Base-by-base conservation (phyloP, 805 yeast species). In the Candida ovalis region DNA sequence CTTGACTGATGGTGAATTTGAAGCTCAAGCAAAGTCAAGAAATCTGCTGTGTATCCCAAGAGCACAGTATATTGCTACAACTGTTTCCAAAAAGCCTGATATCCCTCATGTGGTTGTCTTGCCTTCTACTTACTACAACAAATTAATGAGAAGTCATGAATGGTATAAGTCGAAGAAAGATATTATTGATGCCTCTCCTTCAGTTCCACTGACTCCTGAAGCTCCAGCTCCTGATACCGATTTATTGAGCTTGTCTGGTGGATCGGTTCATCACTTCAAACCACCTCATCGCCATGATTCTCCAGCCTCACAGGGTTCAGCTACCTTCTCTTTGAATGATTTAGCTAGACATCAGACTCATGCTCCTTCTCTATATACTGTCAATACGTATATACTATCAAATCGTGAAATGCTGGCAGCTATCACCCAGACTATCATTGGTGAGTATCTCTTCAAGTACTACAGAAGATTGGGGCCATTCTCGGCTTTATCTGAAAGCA, bases 351-450 rank as follows among this genome's bases (percentile, higher is more conserved):
- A 53, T 18, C 45, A 56, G 18, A 50, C 57, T 1, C 32, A 50
- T 21, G 47, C 57, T 2, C 50, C 57, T 8, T 63, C 68, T 4
- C 40, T 62, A 18, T 55, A 56, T 41, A 57, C 66, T 1, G 76
- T 78, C 54, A 78, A 81, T 47, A 84, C 90, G 0, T 74, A 77
- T 60, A 83, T 82, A 7, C 82, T 89, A 0, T 80, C 84, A 1
- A 87, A 82, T 55, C 79, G 80, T 42, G 81, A 82, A 39, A 87
- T 87, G 77, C 82, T 86, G 55, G 89, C 89, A 2, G 91, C 92
- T 1, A 79, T 92, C 47, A 86, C 97, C 0, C 97, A 92, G 67
- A 87, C 94, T 3, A 90, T 92, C 40, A 86, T 91, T 65, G 99
- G 99, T 45, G 98, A 92, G 63, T 88, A 82, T 55, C 71, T 91